Evolutionary conservation across 352 stramenopile genomes (phyloP), one percentile per base, ranked within the genome.

Genomic region (Phytopythium vexans): DNA sequence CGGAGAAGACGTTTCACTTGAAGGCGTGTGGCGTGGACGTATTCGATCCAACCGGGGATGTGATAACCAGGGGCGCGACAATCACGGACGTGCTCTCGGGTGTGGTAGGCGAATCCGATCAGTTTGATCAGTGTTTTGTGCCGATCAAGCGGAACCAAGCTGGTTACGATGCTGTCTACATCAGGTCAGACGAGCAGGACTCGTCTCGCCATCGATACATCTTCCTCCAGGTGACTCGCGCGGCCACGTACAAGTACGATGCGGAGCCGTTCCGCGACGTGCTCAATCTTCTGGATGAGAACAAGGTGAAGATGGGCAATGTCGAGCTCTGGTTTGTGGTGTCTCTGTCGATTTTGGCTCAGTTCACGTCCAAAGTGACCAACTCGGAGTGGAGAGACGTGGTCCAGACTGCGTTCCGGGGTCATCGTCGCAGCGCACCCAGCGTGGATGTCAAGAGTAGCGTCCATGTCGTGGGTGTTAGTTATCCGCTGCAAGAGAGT

Each of bases 111-210:
- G n/a, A n/a, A n/a, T n/a, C n/a, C n/a, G n/a, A n/a, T n/a, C n/a
- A n/a, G n/a, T 9, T 12, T 9, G 40, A 45, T 45, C 40, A 33
- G n/a, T 45, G 40, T 11, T 33, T 14, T 9, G 40, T 45, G n/a
- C 40, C 40, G 40, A 45, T 33, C n/a, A 45, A 45, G 40, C 32
- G 40, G 40, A 45, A 45, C n/a, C 40, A 45, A 33, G 40, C 40
- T 45, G 40, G n/a, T 16, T 45, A 45, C 40, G 15, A 33, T 33
- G 40, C 40, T 1, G 15, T 45, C 15, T 45, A 32, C 40, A 45
- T 45, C 15, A 8, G 40, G 4, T n/a, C 15, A 16, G 40, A 45
- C 15, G 40, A 45, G 4, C 7, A 45, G 4, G 12, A 33, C 4
- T 16, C 40, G 40, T 32, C 40, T 32, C 40, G 7, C 40, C 15